Evolutionary conservation across 495 filamentous ascomycete species (phyloP), one percentile per base, ranked within the genome.

Genomic region (Daldinia grandis): DNA sequence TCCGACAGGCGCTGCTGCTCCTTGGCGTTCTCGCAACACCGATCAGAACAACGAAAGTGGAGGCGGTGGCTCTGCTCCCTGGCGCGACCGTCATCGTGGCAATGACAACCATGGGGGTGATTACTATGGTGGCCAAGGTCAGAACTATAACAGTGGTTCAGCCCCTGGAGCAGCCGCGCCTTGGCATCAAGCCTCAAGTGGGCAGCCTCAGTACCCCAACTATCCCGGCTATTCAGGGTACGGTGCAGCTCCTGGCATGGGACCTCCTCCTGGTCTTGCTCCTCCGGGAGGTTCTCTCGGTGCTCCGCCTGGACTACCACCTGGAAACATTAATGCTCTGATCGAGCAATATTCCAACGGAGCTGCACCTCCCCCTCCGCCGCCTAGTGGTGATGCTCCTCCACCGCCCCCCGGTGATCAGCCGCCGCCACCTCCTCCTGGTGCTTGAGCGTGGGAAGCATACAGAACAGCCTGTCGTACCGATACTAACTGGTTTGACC

Each of bases 1-100:
- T 55, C 93, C 93, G 30, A 91, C 94, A 40, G 93, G 94, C 58
- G 93, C 89, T 58, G 87, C 93, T 66, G 95, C 95, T 74, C 95
- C 95, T 17, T 93, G 91, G 91, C 82, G 82, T 49, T 74, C 75
- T 21, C 79, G 82, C 42, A 78, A 80, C 71, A 79, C 78, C 33
- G 80, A 83, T 53, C 79, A 81, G 62, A 78, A 77, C 50, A 65
- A 78, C 47, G 81, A 83, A 54, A 30, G 56, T 44, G 56, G 56
- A 21, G 24, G 35, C 24, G 55, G 64, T 21, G 78, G 73, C 38
- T 59, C 68, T 47, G 79, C 86, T 63, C 87, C 87, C 62, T 89
- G 87, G 87, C 86, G 85, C 69, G 74, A 81, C 5, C 81, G 84
- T 49, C 66, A 76, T 63, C 74, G 74, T 59, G 75, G 79, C 56